Evolutionary conservation across 306 rosid genomes (phyloP).

Genomic region (Dalbergia cochinchinensis): DNA sequence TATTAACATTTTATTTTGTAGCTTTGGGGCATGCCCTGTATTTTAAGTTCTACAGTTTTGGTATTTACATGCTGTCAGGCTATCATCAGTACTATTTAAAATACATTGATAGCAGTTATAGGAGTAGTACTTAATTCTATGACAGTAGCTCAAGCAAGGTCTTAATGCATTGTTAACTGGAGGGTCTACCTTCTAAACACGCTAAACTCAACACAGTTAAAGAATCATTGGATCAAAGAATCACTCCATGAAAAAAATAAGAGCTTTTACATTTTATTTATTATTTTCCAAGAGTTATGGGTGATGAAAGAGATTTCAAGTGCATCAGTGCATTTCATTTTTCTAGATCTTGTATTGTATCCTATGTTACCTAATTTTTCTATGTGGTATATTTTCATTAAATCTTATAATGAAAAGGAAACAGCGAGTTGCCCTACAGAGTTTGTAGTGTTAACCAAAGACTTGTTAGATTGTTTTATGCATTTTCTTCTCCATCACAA

Average conservation of each 20-base stretch:
- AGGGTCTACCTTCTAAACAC: slow-evolving; percentile 12
- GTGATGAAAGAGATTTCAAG: slow-evolving; percentile 38
- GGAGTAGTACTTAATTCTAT: too few species aligned
- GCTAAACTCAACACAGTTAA: slow-evolving; percentile 2
- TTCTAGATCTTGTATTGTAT: slow-evolving; percentile 8
- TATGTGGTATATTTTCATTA: neutral
- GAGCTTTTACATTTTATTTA: neutral
- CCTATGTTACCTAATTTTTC: slow-evolving; percentile 10
- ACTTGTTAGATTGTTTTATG: neutral
- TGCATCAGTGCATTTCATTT: slow-evolving; percentile 18
- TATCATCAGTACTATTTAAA: too few species aligned
- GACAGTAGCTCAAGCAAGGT: slow-evolving; percentile 15
- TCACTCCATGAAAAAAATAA: slow-evolving; percentile 2
- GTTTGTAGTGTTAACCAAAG: slow-evolving; percentile 9
- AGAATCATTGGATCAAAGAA: slow-evolving; percentile 10
- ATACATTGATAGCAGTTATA: too few species aligned
- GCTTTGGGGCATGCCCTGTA: slow-evolving; percentile 25
- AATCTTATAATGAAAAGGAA: slow-evolving; percentile 22
- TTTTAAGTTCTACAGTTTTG: slow-evolving; percentile 33
- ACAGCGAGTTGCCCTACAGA: slow-evolving; percentile 8
- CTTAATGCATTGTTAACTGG: slow-evolving; percentile 26
- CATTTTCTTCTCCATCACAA: slow-evolving; percentile 32
- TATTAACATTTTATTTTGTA: neutral
- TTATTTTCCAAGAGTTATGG: slow-evolving; percentile 8
- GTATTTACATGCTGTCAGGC: neutral